These are phyloP conservation scores for Aphanomyces astaci DNA, from an alignment of 352 stramenopile species.

Conservation along the genomic window DNA sequence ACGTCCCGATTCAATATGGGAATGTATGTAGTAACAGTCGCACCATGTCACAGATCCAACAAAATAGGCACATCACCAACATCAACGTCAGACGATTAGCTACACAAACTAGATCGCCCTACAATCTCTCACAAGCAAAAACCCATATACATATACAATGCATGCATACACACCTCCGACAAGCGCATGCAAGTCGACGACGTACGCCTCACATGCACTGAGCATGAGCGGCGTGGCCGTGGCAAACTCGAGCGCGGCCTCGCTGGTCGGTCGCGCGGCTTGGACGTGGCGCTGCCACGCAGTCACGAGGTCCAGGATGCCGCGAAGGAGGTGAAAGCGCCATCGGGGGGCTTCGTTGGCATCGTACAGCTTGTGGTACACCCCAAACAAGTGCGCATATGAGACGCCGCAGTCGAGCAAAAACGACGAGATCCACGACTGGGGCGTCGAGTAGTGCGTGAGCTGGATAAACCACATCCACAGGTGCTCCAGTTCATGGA, in stretches of 20 bases:
- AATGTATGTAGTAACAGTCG: too few species aligned
- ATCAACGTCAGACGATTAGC: too few species aligned
- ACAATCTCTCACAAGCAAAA: too few species aligned
- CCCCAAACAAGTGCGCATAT: constrained; percentile 58
- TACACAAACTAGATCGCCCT: too few species aligned
- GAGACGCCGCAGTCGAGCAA: constrained; percentile 76
- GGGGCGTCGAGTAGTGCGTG: constrained; percentile 49
- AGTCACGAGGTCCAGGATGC: constrained; percentile 62
- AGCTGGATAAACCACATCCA: constrained; percentile 69
- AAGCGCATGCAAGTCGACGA: constrained; percentile 72
- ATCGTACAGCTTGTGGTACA: constrained; percentile 76
- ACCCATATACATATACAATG: too few species aligned
- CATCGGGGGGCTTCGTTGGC: constrained; percentile 48
- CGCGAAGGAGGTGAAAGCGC: constrained; percentile 69
- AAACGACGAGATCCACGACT: constrained; percentile 76
- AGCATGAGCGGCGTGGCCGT: constrained; percentile 70
- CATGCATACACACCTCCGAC: constrained; percentile 50
- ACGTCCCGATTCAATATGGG: too few species aligned
- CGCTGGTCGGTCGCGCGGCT: constrained; percentile 44
- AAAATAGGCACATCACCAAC: too few species aligned
- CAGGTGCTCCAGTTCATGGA: constrained; percentile 63
- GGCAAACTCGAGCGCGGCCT: constrained; percentile 63
- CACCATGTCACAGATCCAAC: too few species aligned
- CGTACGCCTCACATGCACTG: constrained; percentile 67
- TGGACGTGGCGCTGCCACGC: constrained; percentile 80